Evolutionary conservation across 805 yeast species (phyloP), one percentile per base, ranked within the genome.

Genomic region (Torulaspora franciscae): DNA sequence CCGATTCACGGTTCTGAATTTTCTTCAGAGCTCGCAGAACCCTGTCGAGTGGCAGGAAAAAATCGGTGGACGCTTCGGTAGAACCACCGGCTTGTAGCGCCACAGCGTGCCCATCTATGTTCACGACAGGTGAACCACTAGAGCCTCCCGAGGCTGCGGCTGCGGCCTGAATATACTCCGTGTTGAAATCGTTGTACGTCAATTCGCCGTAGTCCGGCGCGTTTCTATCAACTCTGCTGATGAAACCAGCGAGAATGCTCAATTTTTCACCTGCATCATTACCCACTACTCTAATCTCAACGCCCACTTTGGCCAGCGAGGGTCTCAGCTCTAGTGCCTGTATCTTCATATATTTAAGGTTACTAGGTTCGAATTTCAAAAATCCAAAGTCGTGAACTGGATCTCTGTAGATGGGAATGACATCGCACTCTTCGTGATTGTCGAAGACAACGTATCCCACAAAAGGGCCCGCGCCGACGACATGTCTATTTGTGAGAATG

Each of bases 311-410:
- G 24, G 96, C 96, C 48, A 83, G 71, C 13, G 86, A 91, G 0
- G 97, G 97, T 52, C 76, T 74, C 43, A 90, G 69, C 32, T 75
- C 75, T 39, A 90, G 71, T 32, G 83, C 83, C 40, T 74, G 73
- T 4, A 90, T 74, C 37, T 75, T 64, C 85, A 87, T 82, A 59
- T 89, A 84, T 63, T 84, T 84, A 48, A 90, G 76, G 13, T 70
- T 71, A 14, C 62, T 57, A 8, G 95, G 93, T 53, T 89, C 79
- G 55, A 86, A 90, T 62, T 81, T 75, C 52, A 90, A 72, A 57
- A 90, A 85, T 4, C 97, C 97, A 66, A 90, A 90, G 66, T 90
- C 97, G 62, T 90, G 97, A 25, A 90, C 90, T 0, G 97, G 96
- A 63, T 90, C 97, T 61, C 97, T 76, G 63, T 88, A 89, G 25